These are phyloP conservation scores for Plantago ovata DNA, from an alignment of 257 asterid species.

Conservation along the genomic window DNA sequence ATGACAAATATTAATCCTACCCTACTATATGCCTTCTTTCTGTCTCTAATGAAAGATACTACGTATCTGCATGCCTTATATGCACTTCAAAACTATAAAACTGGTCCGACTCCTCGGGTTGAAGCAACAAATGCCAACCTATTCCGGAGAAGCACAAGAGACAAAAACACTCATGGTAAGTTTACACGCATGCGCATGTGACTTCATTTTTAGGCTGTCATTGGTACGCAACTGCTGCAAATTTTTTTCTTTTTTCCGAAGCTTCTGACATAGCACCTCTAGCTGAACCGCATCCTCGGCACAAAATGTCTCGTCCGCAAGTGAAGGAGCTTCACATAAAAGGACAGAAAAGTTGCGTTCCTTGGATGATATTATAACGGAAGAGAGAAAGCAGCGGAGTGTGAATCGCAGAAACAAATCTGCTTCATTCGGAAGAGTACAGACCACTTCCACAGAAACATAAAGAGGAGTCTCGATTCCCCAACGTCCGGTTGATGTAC, in stretches of 20 bases:
- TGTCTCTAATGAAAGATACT: too few relatives aligned
- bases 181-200: too few relatives aligned
- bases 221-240: neutral
- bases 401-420: slow-evolving; percentile 21
- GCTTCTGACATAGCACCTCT: slow-evolving; percentile 16
- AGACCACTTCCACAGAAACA: slow-evolving; percentile 29
- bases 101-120: too few relatives aligned
- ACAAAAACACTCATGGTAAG: too few relatives aligned
- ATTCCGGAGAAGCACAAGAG: too few relatives aligned
- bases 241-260: slow-evolving; percentile 19
- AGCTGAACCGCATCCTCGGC: slow-evolving; percentile 25
- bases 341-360: slow-evolving; percentile 75
- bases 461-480: slow-evolving; percentile 27
- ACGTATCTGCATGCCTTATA: too few relatives aligned
- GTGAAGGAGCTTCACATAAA: slow-evolving; percentile 35
- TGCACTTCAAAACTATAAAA: too few relatives aligned
- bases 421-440: slow-evolving; percentile 20
- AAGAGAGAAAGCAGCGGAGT: slow-evolving; percentile 29
- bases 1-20: too few relatives aligned
- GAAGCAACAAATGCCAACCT: too few relatives aligned
- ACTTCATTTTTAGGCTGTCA: too few relatives aligned
- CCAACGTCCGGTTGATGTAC: slow-evolving; percentile 18
- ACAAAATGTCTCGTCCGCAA: slow-evolving; percentile 39
- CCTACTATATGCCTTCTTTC: too few relatives aligned
- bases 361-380: slow-evolving; percentile 64